Conservation (phyloP, 108 stramenopile species). For the Nannochloropsis oceanica region DNA sequence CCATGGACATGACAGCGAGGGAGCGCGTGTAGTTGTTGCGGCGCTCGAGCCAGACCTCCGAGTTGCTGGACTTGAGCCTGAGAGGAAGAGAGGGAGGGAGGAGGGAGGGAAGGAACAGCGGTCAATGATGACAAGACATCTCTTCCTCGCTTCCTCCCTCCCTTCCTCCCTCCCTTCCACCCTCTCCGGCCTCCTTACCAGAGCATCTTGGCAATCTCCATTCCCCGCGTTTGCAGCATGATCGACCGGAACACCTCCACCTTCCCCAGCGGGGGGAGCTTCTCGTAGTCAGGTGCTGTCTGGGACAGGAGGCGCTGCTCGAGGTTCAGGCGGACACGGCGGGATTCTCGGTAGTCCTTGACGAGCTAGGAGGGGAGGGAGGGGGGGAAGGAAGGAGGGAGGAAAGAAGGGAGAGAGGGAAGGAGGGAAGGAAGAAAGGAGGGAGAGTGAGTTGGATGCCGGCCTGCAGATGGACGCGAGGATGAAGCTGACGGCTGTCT, state of each 20-base stretch:
- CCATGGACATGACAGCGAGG: constrained; percentile 26
- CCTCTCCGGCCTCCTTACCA: background rate
- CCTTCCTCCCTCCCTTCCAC: background rate
- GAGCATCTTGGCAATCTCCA: constrained; percentile 16
- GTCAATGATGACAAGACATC: background rate
- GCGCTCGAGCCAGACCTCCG: constrained; percentile 7
- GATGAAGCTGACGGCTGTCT: too few species aligned
- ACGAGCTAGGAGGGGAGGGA: background rate
- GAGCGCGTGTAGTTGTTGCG: constrained; percentile 1
- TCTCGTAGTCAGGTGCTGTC: constrained; percentile 4
- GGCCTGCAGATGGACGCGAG: too few species aligned
- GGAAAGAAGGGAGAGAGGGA: background rate
- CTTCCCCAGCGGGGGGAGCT: constrained; percentile 5
- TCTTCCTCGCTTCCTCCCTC: background rate
- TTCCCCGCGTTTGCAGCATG: background rate
- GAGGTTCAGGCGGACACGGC: background rate
- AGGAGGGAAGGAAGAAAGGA: background rate
- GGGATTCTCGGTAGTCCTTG: constrained; percentile 9
- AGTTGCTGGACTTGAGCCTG: background rate
- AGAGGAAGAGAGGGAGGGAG: background rate
- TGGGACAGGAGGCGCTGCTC: background rate
- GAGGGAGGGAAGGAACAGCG: background rate
- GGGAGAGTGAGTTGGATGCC: too few species aligned
- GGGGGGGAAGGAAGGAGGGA: background rate
- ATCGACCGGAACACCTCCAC: constrained; percentile 1